Base-by-base conservation (phyloP, 352 stramenopile genomes). In the Phytophthora pistaciae region DNA sequence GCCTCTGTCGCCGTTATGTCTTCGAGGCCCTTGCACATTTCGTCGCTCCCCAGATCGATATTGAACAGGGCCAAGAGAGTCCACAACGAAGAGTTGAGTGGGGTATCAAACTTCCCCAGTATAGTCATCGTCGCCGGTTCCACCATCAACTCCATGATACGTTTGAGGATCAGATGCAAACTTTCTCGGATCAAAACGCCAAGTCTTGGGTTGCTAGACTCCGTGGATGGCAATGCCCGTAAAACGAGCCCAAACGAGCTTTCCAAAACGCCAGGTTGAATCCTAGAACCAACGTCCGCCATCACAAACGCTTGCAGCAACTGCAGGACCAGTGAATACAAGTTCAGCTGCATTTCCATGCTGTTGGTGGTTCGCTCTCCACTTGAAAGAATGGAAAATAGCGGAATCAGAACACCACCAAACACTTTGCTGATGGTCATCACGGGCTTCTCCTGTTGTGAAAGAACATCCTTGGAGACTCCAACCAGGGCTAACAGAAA, bases 91-190 rank as follows among this genome's bases (percentile, higher is more conserved):
- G 67, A 13, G 13, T 52, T 58, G 14, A 72, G 31, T 13, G 52
- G 52, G 4, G 8, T 42, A 18, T 56, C 11, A 1, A 63, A 42
- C 14, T 63, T 16, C 21, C 70, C 57, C 16, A 68, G 5, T 29
- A 21, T 68, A 46, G 65, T 48, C 18, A 59, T 62, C 18, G 66
- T 60, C 18, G 16, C 66, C 49, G 64, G 42, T 14, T 70, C 62
- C 5, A 60, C 18, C 27, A 67, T 60, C n/a, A 74, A 36, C 44
- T 70, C 64, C 50, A 85, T 59, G 0, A 69, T 56, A 20, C 72
- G 64, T 18, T 84, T 84, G 3, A 78, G 50, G 5, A 78, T 36
- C 5, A 87, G 38, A 1, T 84, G 59, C 11, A 87, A 67, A 7
- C 23, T 77, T 49, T 84, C 72, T 31, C 50, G 69, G 29, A 79